Percentiles rank a stretch among this genome's conserved stretches.
These are phyloP conservation scores for Hypocreales sp. DNA, from an alignment of 2,329 filamentous ascomycete genomes.

Conservation along the genomic window DNA sequence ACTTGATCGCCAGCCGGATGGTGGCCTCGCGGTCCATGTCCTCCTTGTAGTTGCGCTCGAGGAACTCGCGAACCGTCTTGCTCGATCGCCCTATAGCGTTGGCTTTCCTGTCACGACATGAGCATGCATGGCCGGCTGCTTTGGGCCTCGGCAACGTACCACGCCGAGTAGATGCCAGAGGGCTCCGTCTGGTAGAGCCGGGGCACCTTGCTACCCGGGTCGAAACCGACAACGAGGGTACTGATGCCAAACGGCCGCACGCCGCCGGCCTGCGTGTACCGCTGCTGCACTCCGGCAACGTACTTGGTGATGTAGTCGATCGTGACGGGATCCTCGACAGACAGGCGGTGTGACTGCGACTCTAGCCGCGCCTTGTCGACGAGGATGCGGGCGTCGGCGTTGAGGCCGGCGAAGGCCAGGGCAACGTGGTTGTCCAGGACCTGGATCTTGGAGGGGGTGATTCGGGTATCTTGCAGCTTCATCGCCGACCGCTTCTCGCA, in stretches of 20 bases:
- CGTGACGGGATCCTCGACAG: conserved; percentile 90
- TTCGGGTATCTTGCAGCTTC: conserved; percentile 98
- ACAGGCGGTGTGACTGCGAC: conserved; percentile 92
- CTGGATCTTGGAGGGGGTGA: conserved; percentile 97
- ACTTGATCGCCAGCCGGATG: conserved; percentile 96
- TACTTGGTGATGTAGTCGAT: conserved; percentile 99
- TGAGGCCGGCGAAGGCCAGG: conserved; percentile 91
- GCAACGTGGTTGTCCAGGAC: conserved; percentile 92
- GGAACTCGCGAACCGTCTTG: conserved; percentile 97
- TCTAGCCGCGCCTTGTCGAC: conserved; percentile 97
- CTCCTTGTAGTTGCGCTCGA: conserved; percentile 97
- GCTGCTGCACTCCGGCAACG: conserved; percentile 91
- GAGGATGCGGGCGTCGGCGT: conserved; percentile 93
- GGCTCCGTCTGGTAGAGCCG: conserved; percentile 96
- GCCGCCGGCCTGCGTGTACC: conserved; percentile 97
- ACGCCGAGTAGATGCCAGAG: conserved; percentile 98
- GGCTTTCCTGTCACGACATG: conserved; percentile 59
- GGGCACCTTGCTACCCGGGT: conserved; percentile 77
- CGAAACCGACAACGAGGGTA: conserved; percentile 96
- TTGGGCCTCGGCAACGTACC: too few relatives aligned
- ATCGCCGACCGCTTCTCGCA: conserved; percentile 98
- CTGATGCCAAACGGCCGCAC: conserved; percentile 98
- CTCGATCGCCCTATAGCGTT: conserved; percentile 96
- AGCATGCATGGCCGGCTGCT: conserved; percentile 1
- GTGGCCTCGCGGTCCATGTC: conserved; percentile 94